These are phyloP conservation scores for Babesia ovis DNA, from an alignment of 169 alveolate species.

Conservation along the genomic window DNA sequence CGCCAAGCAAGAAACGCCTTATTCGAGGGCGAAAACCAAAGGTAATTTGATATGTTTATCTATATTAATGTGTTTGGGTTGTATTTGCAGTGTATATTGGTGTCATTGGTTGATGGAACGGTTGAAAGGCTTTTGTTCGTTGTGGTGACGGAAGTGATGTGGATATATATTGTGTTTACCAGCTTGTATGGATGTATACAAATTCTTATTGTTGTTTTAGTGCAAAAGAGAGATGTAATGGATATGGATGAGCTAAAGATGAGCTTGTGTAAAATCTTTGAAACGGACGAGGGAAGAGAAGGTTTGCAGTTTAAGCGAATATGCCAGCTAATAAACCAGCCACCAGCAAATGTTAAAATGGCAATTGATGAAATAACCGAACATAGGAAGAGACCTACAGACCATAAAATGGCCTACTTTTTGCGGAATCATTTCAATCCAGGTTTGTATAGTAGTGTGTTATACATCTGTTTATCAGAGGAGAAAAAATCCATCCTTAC, in stretches of 20 bases:
- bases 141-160: too few relatives aligned
- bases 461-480: not conserved
- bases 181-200: not conserved
- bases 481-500: constrained; percentile 28
- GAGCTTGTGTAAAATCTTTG: constrained; percentile 64
- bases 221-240: constrained; percentile 36
- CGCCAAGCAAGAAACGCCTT: constrained; percentile 52
- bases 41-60: constrained; percentile 15
- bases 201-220: constrained; percentile 11
- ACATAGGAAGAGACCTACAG: constrained; percentile 52
- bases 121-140: too few relatives aligned
- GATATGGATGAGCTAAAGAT: constrained; percentile 65
- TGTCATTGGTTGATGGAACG: too few relatives aligned
- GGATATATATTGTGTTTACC: not conserved
- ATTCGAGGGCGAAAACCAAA: constrained; percentile 40
- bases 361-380: constrained; percentile 63
- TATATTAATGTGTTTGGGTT: not conserved
- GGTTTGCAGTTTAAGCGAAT: constrained; percentile 66
- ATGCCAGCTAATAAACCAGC: constrained; percentile 51
- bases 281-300: constrained; percentile 64
- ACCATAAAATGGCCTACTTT: constrained; percentile 63
- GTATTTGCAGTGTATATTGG: too few relatives aligned
- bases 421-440: constrained; percentile 46
- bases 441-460: constrained; percentile 13
- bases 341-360: constrained; percentile 46